Evolutionary conservation across 164 flowering plant genomes (phyloP).

Genomic region (Amborella trichopoda): DNA sequence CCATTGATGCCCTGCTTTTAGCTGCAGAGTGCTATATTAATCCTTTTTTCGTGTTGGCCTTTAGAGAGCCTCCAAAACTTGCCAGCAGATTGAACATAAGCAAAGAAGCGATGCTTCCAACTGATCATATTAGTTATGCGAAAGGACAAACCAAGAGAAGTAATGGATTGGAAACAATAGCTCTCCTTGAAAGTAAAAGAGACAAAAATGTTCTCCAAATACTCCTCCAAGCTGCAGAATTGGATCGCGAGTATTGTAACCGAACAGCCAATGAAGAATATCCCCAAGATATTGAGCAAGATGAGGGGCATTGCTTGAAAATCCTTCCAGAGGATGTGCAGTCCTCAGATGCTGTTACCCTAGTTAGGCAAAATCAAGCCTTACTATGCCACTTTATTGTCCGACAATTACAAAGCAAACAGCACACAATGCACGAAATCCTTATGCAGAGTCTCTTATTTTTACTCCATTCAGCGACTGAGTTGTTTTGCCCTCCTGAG

Average conservation of each 20-base stretch:
- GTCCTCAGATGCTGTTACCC: constrained; percentile 69
- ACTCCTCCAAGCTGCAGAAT: constrained; percentile 75
- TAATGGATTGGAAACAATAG: constrained; percentile 32
- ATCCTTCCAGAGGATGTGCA: constrained; percentile 35
- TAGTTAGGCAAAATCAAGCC: constrained; percentile 79
- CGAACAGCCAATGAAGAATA: constrained; percentile 18
- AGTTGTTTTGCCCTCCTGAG: constrained; percentile 57
- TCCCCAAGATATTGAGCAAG: constrained; percentile 19
- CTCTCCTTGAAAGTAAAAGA: constrained; percentile 57
- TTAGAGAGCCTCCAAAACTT: constrained; percentile 18
- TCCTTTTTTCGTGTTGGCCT: constrained; percentile 60
- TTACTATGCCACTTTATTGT: constrained; percentile 58
- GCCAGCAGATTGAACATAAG: constrained; percentile 12
- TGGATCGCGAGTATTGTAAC: constrained; percentile 39
- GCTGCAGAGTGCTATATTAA: constrained; percentile 89
- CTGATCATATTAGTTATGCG: not conserved
- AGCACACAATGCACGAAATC: constrained; percentile 66
- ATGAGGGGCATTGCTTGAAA: constrained; percentile 24
- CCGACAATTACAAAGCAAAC: constrained; percentile 41
- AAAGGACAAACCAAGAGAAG: constrained; percentile 12
- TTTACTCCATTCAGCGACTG: constrained; percentile 59
- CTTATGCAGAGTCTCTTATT: constrained; percentile 65
- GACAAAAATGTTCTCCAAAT: constrained; percentile 70
- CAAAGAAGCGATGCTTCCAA: not conserved
- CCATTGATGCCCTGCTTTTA: constrained; percentile 80